Evolutionary conservation across 169 alveolate genomes (phyloP).

Genomic region (Cryptosporidium andersoni): DNA sequence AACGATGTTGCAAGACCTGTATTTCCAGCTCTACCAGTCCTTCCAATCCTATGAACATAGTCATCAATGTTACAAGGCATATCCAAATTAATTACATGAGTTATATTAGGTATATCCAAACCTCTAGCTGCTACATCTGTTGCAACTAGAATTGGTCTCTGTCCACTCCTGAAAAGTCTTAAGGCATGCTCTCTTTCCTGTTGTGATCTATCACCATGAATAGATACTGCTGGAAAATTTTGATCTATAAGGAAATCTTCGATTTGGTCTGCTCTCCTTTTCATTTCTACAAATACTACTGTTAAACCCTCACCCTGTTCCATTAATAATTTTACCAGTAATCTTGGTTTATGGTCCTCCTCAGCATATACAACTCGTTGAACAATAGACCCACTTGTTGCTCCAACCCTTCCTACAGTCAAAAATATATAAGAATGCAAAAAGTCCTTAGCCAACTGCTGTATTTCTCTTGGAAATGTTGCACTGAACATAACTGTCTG

Average conservation of each 20-base stretch:
- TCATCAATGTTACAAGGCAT: slow-evolving; percentile 93
- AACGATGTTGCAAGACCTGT: slow-evolving; percentile 95
- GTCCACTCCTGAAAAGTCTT: slow-evolving; percentile 89
- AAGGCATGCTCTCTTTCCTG: slow-evolving; percentile 92
- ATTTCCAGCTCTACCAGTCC: slow-evolving; percentile 99
- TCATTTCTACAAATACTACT: slow-evolving; percentile 86
- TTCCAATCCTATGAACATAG: slow-evolving; percentile 95
- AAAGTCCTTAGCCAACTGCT: slow-evolving; percentile 89
- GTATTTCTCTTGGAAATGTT: slow-evolving; percentile 91
- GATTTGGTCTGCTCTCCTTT: slow-evolving; percentile 88
- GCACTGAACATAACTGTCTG: slow-evolving; percentile 94
- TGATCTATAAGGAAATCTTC: slow-evolving; percentile 83
- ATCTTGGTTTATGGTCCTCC: slow-evolving; percentile 85
- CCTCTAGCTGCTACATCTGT: slow-evolving; percentile 99
- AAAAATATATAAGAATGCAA: slow-evolving; percentile 86
- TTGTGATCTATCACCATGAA: slow-evolving; percentile 96
- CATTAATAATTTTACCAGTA: slow-evolving; percentile 80
- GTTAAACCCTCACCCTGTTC: slow-evolving; percentile 81
- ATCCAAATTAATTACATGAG: slow-evolving; percentile 94
- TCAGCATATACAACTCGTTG: slow-evolving; percentile 87
- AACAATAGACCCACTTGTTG: slow-evolving; percentile 92
- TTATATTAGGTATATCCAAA: slow-evolving; percentile 94
- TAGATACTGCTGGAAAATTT: slow-evolving; percentile 86
- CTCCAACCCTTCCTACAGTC: slow-evolving; percentile 92
- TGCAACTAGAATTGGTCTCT: slow-evolving; percentile 93